phyloP scores from a whole-genome alignment of 495 filamentous ascomycete species.

The Pyrenopolyporus hunteri region DNA sequence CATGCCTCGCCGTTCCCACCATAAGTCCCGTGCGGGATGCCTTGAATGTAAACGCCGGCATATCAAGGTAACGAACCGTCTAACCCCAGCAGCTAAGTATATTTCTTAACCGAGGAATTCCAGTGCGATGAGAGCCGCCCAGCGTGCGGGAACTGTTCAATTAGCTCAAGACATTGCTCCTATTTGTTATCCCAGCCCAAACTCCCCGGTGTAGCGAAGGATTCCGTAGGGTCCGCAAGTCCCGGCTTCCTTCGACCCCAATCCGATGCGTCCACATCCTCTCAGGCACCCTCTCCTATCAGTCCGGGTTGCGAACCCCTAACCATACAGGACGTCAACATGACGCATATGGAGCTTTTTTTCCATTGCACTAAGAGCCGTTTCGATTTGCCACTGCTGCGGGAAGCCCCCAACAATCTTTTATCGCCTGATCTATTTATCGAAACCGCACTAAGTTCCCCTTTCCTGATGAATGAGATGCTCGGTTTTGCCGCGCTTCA shows the following conservation, averaged over 20 bases:
- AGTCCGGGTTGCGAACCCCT: slow-evolving; percentile 3
- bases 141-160: slow-evolving; percentile 28
- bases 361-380: slow-evolving; percentile 11
- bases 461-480: slow-evolving; percentile 51
- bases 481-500: slow-evolving; percentile 56
- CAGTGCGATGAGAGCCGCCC: slow-evolving; percentile 32
- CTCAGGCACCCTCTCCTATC: slow-evolving; percentile 8
- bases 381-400: slow-evolving; percentile 15
- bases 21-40: slow-evolving; percentile 28
- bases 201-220: background rate
- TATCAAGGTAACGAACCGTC: slow-evolving; percentile 25
- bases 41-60: slow-evolving; percentile 32
- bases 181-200: slow-evolving; percentile 21
- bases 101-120: background rate
- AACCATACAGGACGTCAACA: slow-evolving; percentile 24
- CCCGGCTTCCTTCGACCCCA: background rate
- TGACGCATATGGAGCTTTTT: slow-evolving; percentile 28
- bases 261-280: slow-evolving; percentile 8
- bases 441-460: slow-evolving; percentile 13
- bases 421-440: background rate
- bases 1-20: slow-evolving; percentile 24
- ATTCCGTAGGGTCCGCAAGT: background rate
- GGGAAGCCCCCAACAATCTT: background rate
- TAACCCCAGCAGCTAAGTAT: background rate
- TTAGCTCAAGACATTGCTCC: slow-evolving; percentile 23